A percentile compares a stretch with the other conserved stretches of the same genome.
Evolutionary conservation across 352 stramenopile genomes (phyloP).

Genomic region (Phytophthora idaei): DNA sequence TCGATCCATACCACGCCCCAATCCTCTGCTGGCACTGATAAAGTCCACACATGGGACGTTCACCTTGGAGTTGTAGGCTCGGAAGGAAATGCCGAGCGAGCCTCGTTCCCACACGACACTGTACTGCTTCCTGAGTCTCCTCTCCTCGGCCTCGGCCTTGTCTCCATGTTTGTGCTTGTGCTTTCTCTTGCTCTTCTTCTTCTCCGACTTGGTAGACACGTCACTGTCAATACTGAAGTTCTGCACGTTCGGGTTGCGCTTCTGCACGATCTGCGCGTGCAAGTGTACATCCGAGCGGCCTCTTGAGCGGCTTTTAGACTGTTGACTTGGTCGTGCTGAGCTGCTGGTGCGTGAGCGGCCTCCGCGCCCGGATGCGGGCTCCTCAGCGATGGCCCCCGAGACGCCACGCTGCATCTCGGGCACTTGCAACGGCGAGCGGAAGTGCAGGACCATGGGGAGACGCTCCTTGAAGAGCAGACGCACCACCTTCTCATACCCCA

Average conservation of each 20-base stretch:
- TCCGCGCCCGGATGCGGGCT: constrained; percentile 8
- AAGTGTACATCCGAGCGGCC: constrained; percentile 17
- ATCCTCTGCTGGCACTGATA: constrained; percentile 54
- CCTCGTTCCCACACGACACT: constrained; percentile 76
- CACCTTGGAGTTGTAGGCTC: constrained; percentile 65
- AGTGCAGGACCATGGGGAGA: constrained; percentile 77
- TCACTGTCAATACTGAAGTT: constrained; percentile 33
- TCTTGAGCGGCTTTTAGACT: constrained; percentile 7
- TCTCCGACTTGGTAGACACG: constrained; percentile 7
- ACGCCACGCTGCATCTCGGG: constrained; percentile 22
- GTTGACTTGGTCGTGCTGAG: background rate
- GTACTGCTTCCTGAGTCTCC: constrained; percentile 69
- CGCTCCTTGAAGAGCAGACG: constrained; percentile 80
- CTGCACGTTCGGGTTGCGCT: constrained; percentile 15
- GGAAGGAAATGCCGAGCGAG: constrained; percentile 75
- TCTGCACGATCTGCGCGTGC: constrained; percentile 14
- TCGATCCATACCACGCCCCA: constrained; percentile 73
- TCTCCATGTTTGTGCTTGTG: constrained; percentile 24
- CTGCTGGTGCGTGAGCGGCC: constrained; percentile 23
- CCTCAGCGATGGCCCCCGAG: constrained; percentile 18
- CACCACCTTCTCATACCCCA: constrained; percentile 83
- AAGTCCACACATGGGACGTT: constrained; percentile 80
- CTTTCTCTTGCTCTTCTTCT: constrained; percentile 31
- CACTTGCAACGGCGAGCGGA: constrained; percentile 54
- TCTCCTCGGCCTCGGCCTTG: constrained; percentile 42